Conservation (phyloP, 345 rosid species). For the Punica granatum region DNA sequence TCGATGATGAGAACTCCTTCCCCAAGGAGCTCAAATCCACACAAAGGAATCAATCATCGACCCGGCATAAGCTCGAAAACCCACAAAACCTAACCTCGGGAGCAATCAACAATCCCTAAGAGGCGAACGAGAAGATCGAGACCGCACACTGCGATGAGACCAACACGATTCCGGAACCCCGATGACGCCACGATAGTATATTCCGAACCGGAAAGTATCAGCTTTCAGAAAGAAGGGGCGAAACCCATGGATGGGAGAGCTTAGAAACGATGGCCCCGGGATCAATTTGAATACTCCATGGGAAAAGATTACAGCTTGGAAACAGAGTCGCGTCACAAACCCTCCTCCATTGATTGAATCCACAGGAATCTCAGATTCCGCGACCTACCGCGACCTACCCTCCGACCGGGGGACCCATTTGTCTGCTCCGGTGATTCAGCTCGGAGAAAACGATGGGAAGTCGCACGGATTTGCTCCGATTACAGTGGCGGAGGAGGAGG, state of each 20-base stretch:
- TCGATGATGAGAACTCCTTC: not conserved
- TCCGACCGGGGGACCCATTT: slow-evolving; percentile 1
- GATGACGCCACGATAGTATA: not conserved
- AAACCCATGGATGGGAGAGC: not conserved
- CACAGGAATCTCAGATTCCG: slow-evolving; percentile 1
- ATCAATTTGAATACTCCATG: not conserved
- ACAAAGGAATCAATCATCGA: not conserved
- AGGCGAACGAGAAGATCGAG: not conserved
- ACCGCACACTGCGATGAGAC: not conserved
- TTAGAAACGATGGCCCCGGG: not conserved
- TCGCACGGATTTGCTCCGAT: not conserved
- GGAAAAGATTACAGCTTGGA: not conserved
- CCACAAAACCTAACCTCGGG: not conserved
- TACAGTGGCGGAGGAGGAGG: not conserved
- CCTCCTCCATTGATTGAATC: slow-evolving; percentile 1
- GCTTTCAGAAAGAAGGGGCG: not conserved
- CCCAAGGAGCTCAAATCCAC: not conserved
- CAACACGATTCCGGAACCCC: not conserved
- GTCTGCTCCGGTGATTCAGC: slow-evolving; percentile 2
- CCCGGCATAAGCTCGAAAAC: not conserved
- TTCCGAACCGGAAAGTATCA: not conserved
- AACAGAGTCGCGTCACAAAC: not conserved
- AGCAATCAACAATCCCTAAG: not conserved
- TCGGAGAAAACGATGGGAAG: not conserved
- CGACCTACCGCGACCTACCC: slow-evolving; percentile 7